Evolutionary conservation across 2,329 filamentous ascomycete species (phyloP).

Genomic region (Fusarium sp.): DNA sequence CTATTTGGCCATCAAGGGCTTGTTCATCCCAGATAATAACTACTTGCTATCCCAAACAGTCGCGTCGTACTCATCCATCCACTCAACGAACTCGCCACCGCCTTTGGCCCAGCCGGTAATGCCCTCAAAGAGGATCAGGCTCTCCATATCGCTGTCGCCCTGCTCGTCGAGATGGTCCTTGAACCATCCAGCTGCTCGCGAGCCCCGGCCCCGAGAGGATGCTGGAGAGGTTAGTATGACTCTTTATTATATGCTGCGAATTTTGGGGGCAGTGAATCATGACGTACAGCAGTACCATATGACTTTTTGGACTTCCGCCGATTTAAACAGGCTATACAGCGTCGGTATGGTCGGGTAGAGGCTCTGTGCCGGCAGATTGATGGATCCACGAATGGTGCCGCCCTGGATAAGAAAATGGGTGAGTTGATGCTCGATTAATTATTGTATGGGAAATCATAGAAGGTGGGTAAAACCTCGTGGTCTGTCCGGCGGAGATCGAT

Average conservation of each 20-base stretch:
- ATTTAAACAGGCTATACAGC: conserved; percentile 57
- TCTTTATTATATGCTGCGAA: neutral
- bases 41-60: neutral
- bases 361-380: conserved; percentile 64
- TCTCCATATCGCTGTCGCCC: conserved; percentile 57
- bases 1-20: neutral
- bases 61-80: conserved; percentile 61
- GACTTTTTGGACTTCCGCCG: conserved; percentile 54
- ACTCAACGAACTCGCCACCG: conserved; percentile 59
- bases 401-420: conserved; percentile 54
- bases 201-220: conserved; percentile 66
- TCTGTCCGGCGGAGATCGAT: conserved; percentile 59
- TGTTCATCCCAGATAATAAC: neutral
- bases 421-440: neutral
- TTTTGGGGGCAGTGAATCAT: neutral
- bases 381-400: conserved; percentile 65
- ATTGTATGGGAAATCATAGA: neutral
- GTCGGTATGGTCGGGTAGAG: conserved; percentile 57
- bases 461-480: conserved; percentile 52
- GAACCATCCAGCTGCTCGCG: conserved; percentile 67
- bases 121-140: conserved; percentile 62
- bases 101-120: conserved; percentile 66
- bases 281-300: conserved; percentile 64
- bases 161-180: conserved; percentile 61
- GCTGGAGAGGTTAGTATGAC: conserved; percentile 52